Evolutionary conservation across 192 early-diverging fungal species (phyloP).

Genomic region (Phlyctochytrium bullatum): DNA sequence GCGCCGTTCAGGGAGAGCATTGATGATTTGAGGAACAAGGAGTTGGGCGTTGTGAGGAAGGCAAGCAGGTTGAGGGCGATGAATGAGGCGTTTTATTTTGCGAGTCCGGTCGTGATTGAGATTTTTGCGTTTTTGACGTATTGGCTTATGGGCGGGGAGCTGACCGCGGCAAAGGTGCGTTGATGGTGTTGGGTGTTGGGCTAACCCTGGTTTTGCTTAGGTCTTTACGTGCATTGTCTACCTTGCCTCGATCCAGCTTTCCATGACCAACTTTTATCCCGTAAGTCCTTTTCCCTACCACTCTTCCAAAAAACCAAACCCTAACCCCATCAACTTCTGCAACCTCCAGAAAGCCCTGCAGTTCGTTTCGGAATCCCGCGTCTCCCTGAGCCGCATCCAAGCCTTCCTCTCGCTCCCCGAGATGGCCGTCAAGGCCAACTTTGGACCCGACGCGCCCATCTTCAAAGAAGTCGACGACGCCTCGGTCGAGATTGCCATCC

Average conservation of each 20-base stretch:
- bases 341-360: constrained; percentile 35
- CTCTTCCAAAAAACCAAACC: background rate
- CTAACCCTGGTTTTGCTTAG: background rate
- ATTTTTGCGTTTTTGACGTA: constrained; percentile 43
- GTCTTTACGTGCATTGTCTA: constrained; percentile 45
- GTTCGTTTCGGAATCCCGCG: constrained; percentile 31
- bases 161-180: constrained; percentile 41
- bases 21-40: constrained; percentile 28
- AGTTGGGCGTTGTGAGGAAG: constrained; percentile 33
- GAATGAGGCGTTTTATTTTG: constrained; percentile 53
- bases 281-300: background rate
- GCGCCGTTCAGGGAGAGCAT: constrained; percentile 38
- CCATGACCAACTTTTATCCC: constrained; percentile 50
- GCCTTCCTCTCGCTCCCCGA: constrained; percentile 41
- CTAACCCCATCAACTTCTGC: background rate
- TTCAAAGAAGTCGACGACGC: constrained; percentile 16
- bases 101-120: constrained; percentile 34
- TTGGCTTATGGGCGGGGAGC: constrained; percentile 38
- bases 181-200: background rate
- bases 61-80: constrained; percentile 36
- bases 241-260: constrained; percentile 29
- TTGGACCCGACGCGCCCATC: background rate
- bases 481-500: constrained; percentile 22
- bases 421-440: constrained; percentile 8
- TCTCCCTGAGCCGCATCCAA: constrained; percentile 42